Evolutionary conservation across 345 rosid genomes (phyloP), one percentile per base, ranked within the genome.

Genomic region (Clarkia xantiana): DNA sequence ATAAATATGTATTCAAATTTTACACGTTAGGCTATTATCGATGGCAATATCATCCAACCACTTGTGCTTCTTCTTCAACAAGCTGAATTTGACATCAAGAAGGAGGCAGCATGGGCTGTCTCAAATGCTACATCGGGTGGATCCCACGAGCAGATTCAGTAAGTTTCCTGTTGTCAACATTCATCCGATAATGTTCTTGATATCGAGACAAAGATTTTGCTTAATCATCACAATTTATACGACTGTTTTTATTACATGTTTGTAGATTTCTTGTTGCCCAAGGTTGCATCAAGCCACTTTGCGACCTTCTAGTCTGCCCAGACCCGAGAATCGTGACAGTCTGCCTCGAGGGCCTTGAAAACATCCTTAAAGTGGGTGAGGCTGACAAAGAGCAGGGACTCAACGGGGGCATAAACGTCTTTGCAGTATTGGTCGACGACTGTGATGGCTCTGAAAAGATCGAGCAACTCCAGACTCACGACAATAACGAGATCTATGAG

Each of bases 111-210:
- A 3, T 81, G 94, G 94, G 86, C 86, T 16, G 75, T 85, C 52
- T 85, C 94, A 34, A 85, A 81, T 67, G 91, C 91, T 67, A 85
- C 91, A 42, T 86, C 95, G 34, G 91, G 95, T 58, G 91, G 95
- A 43, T 69, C 84, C 51, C 91, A 75, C 59, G 87, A 77, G 57
- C 95, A 85, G 70, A 85, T 79, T 67, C 76, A 79, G 95, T 85
- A 71, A 1, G 74, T 59, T 46, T 12, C 16, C 20, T 17, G n/a
- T 53, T 7, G 5, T 29, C 36, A 29, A 7, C 36, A 29, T 29
- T 29, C 36, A 29, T 29, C 36, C 36, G 36, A 29, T 29, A 10
- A 29, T 29, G 7, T 29, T 29, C 36, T 22, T 22, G 25, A 22
- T 2, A 22, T 22, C 25, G 1, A 29, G 36, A 29, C 36, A 7